phyloP scores from a whole-genome alignment of 1,284 basidiomycete species.

The Rhodotorula sp. region DNA sequence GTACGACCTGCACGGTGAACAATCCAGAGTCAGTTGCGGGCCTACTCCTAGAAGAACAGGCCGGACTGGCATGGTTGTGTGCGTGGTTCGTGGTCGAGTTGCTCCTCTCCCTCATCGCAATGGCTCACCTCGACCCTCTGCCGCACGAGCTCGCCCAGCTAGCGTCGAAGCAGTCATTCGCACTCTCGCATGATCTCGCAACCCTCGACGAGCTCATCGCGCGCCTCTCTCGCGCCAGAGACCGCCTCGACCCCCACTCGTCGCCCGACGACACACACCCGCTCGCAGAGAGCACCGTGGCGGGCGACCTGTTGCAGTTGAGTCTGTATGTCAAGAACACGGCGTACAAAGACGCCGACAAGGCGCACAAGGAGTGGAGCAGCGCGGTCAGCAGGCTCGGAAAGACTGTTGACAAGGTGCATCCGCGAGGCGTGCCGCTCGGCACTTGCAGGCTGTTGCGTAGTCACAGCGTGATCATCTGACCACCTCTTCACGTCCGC shows the following conservation, averaged over 20 bases:
- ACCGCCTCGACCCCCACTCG: slow-evolving; percentile 12
- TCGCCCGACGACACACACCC: neutral
- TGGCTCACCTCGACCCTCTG: neutral
- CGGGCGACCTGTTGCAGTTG: slow-evolving; percentile 22
- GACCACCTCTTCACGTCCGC: slow-evolving; percentile 8
- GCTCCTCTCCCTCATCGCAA: neutral
- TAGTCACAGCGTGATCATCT: neutral
- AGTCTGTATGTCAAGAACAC: slow-evolving; percentile 20
- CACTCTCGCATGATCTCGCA: neutral
- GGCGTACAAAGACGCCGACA: slow-evolving; percentile 57
- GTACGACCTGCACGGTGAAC: too few relatives aligned
- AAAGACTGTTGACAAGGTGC: slow-evolving; percentile 83
- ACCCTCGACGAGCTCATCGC: slow-evolving; percentile 29
- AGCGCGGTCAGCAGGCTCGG: slow-evolving; percentile 69
- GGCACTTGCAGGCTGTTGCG: neutral
- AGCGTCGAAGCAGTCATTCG: neutral
- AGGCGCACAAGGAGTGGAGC: slow-evolving; percentile 82
- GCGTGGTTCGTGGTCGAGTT: too few relatives aligned
- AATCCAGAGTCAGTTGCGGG: too few relatives aligned
- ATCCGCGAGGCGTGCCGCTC: neutral
- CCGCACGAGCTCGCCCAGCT: neutral
- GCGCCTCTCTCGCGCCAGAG: slow-evolving; percentile 26
- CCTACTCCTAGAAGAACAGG: too few relatives aligned
- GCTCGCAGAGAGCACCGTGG: neutral
- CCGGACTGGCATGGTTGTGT: too few relatives aligned